A percentile compares a stretch with the other conserved stretches of the same genome.
Conservation (phyloP, 176 grass and related monocot genomes). For the Alopecurus myosuroides region DNA sequence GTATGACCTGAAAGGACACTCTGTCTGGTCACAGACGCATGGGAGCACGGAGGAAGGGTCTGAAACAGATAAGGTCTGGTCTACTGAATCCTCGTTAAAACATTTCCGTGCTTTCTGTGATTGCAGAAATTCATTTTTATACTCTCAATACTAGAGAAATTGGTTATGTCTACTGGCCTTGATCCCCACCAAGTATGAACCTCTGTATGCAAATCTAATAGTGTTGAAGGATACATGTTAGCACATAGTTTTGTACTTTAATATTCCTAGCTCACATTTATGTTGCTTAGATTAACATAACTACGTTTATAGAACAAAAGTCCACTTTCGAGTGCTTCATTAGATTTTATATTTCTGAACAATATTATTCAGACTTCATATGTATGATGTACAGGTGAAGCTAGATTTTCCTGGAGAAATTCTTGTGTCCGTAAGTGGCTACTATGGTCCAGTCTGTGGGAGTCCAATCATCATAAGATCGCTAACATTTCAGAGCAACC, state of each 20-base stretch:
- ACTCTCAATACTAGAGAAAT: neutral
- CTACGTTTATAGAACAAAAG: neutral
- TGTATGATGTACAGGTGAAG: constrained; percentile 38
- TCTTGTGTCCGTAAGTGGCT: constrained; percentile 49
- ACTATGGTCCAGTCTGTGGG: constrained; percentile 60
- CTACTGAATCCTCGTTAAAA: constrained; percentile 3
- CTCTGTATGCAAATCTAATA: neutral
- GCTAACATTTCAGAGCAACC: constrained; percentile 64
- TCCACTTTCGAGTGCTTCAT: neutral
- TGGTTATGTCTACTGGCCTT: neutral
- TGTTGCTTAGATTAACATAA: neutral
- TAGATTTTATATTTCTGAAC: neutral
- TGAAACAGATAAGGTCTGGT: constrained; percentile 44
- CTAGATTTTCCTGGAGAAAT: constrained; percentile 57
- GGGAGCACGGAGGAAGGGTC: constrained; percentile 42
- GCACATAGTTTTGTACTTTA: neutral
- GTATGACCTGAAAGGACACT: constrained; percentile 44
- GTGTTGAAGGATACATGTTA: neutral
- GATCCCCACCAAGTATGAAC: neutral
- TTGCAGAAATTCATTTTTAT: neutral
- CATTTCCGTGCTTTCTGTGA: neutral
- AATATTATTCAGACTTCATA: neutral
- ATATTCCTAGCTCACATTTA: neutral
- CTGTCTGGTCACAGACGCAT: constrained; percentile 39
- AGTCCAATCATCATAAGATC: constrained; percentile 62